Evolutionary conservation across 1,284 basidiomycete genomes (phyloP).

Genomic region (Ustilago lituana): DNA sequence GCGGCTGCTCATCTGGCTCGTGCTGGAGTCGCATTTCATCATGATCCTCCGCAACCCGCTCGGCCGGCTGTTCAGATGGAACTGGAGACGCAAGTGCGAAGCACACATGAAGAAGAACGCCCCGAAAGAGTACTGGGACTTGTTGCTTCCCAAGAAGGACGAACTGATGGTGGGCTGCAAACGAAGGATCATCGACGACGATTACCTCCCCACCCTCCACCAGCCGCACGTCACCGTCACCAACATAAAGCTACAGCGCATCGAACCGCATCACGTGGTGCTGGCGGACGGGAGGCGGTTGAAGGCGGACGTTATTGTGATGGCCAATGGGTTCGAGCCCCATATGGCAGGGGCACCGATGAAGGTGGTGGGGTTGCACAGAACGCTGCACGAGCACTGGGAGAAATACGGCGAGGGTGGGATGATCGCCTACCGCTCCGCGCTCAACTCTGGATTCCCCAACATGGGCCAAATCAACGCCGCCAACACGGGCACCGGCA

Average conservation of each 20-base stretch:
- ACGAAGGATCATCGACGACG: slow-evolving; percentile 60
- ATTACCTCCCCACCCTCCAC: slow-evolving; percentile 56
- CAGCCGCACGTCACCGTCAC: slow-evolving; percentile 56
- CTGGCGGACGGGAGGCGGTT: slow-evolving; percentile 54
- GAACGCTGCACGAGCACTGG: slow-evolving; percentile 58
- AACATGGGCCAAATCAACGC: slow-evolving; percentile 62
- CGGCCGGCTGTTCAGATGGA: slow-evolving; percentile 43
- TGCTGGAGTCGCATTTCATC: slow-evolving; percentile 57
- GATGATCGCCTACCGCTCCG: slow-evolving; percentile 55
- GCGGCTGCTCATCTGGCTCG: slow-evolving; percentile 55
- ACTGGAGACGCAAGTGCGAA: slow-evolving; percentile 51
- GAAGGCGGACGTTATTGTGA: slow-evolving; percentile 63
- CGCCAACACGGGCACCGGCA: slow-evolving; percentile 62
- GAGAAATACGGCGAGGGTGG: slow-evolving; percentile 57
- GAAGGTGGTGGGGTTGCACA: slow-evolving; percentile 46
- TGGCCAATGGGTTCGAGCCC: slow-evolving; percentile 63
- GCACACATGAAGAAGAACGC: slow-evolving; percentile 55
- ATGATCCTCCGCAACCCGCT: slow-evolving; percentile 46
- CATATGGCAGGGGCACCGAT: slow-evolving; percentile 56
- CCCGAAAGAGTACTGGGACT: slow-evolving; percentile 61
- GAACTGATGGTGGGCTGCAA: slow-evolving; percentile 62
- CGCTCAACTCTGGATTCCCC: slow-evolving; percentile 60
- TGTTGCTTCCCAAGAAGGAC: slow-evolving; percentile 53
- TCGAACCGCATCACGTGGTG: slow-evolving; percentile 59
- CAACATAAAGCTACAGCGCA: slow-evolving; percentile 45